These are phyloP conservation scores for Cercophora sp. DNA, from an alignment of 495 filamentous ascomycete species.

Conservation along the genomic window DNA sequence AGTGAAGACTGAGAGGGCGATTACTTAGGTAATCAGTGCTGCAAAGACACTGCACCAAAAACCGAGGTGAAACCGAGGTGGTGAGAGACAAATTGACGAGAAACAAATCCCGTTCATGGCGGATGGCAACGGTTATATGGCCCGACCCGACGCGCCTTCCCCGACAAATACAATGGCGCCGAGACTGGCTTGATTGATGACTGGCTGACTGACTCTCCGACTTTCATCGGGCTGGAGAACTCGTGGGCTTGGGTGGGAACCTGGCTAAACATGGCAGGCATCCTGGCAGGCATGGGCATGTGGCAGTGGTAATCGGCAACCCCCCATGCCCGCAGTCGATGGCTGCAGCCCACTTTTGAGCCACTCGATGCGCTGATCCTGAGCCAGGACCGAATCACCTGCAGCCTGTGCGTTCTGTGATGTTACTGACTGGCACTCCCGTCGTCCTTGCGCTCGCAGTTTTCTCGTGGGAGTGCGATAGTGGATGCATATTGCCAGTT, in stretches of 20 bases:
- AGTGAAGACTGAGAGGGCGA: background rate
- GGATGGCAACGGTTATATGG: background rate
- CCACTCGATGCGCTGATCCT: conserved; percentile 1
- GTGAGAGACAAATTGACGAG: background rate
- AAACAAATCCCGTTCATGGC: background rate
- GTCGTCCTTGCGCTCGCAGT: no score
- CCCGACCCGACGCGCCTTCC: no score
- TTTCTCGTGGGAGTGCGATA: no score
- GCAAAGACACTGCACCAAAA: background rate
- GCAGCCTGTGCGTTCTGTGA: background rate
- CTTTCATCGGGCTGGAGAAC: background rate
- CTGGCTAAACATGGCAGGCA: no score
- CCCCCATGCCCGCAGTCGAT: background rate
- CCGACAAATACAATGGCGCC: background rate
- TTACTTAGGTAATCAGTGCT: background rate
- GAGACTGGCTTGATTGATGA: background rate
- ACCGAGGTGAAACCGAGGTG: background rate
- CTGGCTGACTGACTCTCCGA: background rate
- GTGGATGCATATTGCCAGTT: no score
- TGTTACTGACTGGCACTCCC: no score
- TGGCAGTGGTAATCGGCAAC: background rate
- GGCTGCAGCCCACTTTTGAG: conserved; percentile 2
- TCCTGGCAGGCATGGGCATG: background rate
- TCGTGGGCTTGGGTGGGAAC: background rate
- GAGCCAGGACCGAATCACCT: background rate